phyloP scores from a whole-genome alignment of 1,139 yeast genomes.

The Pichia sp. region DNA sequence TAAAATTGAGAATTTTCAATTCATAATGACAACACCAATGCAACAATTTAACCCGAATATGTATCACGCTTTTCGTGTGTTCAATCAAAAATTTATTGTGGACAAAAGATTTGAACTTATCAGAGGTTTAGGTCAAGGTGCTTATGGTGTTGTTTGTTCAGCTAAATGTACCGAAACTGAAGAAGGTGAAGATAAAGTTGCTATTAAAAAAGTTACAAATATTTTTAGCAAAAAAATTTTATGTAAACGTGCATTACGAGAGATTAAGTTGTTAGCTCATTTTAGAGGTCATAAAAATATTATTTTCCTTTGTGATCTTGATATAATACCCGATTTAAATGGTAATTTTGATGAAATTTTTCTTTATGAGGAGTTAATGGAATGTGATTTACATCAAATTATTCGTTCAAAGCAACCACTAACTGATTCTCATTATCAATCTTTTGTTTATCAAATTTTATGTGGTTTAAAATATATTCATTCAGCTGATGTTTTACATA shows the following conservation, averaged over 20 bases:
- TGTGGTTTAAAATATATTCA: conserved; percentile 94
- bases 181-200: conserved; percentile 77
- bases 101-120: conserved; percentile 80
- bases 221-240: conserved; percentile 83
- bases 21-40: conserved; percentile 40
- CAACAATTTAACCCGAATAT: conserved; percentile 50
- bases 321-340: conserved; percentile 66
- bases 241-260: conserved; percentile 86
- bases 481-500: conserved; percentile 89
- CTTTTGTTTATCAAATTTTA: conserved; percentile 83
- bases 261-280: conserved; percentile 78
- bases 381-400: conserved; percentile 96
- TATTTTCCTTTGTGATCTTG: conserved; percentile 89
- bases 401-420: conserved; percentile 89
- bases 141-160: conserved; percentile 93
- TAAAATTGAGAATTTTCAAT: neutral
- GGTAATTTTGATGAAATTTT: conserved; percentile 85
- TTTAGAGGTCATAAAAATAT: conserved; percentile 87
- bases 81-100: conserved; percentile 83
- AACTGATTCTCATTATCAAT: conserved; percentile 92
- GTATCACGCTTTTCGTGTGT: conserved; percentile 44
- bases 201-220: conserved; percentile 90
- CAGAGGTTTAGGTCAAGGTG: conserved; percentile 94
- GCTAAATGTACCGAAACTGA: conserved; percentile 70
- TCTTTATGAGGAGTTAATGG: conserved; percentile 92